phyloP scores from a whole-genome alignment of 2,329 filamentous ascomycete genomes.

The Capronia epimyces region DNA sequence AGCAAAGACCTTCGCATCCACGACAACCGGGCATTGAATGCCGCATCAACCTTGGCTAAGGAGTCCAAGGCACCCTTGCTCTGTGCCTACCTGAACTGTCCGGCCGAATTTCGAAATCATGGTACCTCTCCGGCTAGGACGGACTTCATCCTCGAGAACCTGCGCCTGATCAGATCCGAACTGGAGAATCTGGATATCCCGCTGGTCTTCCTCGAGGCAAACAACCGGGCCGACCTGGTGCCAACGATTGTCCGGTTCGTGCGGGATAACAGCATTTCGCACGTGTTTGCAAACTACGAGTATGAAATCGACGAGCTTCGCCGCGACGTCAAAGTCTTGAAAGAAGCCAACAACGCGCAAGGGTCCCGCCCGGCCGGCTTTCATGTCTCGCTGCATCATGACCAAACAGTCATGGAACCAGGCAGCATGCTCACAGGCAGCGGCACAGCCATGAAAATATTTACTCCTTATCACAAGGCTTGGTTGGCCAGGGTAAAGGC shows the following conservation, averaged over 20 bases:
- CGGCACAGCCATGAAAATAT: slow-evolving; percentile 48
- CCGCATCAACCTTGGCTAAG: slow-evolving; percentile 44
- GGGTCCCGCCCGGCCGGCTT: slow-evolving; percentile 22
- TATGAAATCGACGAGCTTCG: slow-evolving; percentile 45
- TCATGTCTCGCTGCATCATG: slow-evolving; percentile 43
- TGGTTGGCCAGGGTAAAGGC: slow-evolving; percentile 44
- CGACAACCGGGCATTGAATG: slow-evolving; percentile 46
- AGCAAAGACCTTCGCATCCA: slow-evolving; percentile 48
- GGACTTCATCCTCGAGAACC: slow-evolving; percentile 46
- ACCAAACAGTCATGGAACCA: slow-evolving; percentile 48
- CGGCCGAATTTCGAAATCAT: slow-evolving; percentile 48
- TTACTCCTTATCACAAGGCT: slow-evolving; percentile 46
- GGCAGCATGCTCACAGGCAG: slow-evolving; percentile 36
- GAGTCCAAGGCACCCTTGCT: slow-evolving; percentile 41
- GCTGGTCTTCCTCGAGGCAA: slow-evolving; percentile 42
- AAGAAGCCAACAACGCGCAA: slow-evolving; percentile 30
- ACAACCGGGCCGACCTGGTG: slow-evolving; percentile 41
- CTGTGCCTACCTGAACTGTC: slow-evolving; percentile 44
- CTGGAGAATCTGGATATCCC: slow-evolving; percentile 47
- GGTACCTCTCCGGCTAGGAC: slow-evolving; percentile 46
- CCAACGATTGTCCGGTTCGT: slow-evolving; percentile 41
- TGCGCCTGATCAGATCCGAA: slow-evolving; percentile 43
- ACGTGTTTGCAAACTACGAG: slow-evolving; percentile 47
- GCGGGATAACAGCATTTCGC: slow-evolving; percentile 41
- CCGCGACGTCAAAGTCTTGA: slow-evolving; percentile 40